Evolutionary conservation across 23 red algal species (phyloP), one percentile per base, ranked within the genome.

Genomic region (Cyanidium caldarium): DNA sequence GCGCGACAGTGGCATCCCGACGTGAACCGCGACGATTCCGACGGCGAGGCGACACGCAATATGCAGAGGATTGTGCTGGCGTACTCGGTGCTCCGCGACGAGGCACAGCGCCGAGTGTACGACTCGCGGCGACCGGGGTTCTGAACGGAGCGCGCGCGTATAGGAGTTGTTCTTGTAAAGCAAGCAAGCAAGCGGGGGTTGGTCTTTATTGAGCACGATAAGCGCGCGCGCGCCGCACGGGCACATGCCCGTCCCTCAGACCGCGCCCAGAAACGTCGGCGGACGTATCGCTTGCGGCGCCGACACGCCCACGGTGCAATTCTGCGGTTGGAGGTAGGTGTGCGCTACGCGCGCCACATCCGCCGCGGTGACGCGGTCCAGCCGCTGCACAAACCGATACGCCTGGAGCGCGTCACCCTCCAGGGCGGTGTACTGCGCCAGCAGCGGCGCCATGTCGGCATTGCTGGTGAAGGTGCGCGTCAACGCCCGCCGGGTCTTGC

Each of bases 1-100:
- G 90, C 85, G 25, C 75, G 86, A 68, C 65, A 88, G 57, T 86
- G 80, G 67, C 90, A 95, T 66, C 90, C 90, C 13, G 90, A 95
- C 58, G 58, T 78, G 45, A 86, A 94, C 42, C 70, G 57, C 15
- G 42, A 70, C 68, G 68, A 83, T 28, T 35, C 57, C 39, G 86
- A 78, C 37, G n/a, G n/a, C n/a, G 79, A 83, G 34, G 76, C 76
- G 12, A 68, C 67, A 46, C 42, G 69, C 46, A 68, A 38, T 38
- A 83, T 90, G 79, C 78, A 90, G 68, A 43, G 73, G 40, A 84
- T 90, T 77, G 74, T 80, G 28, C 57, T 90, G n/a, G 86, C 86
- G 7, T 90, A 81, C 58, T 79, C 72, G 12, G 75, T 83, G 2
- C 68, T 90, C 37, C 68, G 66, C 43, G 85, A 88, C 23, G 71